Evolutionary conservation across 495 filamentous ascomycete genomes (phyloP).

Genomic region (Podospora didyma): DNA sequence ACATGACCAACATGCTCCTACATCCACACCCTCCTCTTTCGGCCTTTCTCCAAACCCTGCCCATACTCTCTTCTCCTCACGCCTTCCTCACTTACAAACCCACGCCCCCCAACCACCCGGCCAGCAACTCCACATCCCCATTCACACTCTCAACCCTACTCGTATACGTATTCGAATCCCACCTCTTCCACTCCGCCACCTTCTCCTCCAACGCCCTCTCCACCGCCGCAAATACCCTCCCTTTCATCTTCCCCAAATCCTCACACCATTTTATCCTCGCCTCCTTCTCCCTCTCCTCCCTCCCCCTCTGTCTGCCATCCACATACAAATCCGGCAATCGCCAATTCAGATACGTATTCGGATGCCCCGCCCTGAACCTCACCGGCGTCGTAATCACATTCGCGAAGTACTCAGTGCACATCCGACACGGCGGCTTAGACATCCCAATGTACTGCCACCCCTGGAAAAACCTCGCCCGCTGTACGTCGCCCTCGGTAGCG

Average conservation of each 20-base stretch:
- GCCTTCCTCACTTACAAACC: no score
- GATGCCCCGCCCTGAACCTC: constrained; percentile 1
- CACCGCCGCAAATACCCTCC: constrained; percentile 5
- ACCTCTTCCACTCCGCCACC: constrained; percentile 1
- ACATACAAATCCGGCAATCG: constrained; percentile 9
- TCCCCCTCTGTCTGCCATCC: not conserved
- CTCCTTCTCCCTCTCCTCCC: not conserved
- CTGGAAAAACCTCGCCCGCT: constrained; percentile 18
- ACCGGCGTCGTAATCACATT: constrained; percentile 3
- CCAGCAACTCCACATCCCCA: not conserved
- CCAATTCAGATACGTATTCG: constrained; percentile 8
- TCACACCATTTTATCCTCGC: constrained; percentile 2
- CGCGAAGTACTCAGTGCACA: constrained; percentile 24
- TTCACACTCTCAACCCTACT: not conserved
- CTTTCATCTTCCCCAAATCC: constrained; percentile 1
- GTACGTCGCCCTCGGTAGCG: constrained; percentile 6
- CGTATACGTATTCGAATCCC: constrained; percentile 8
- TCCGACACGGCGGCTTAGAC: constrained; percentile 21
- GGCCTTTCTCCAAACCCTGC: no score
- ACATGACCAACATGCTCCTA: no score
- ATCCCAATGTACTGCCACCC: constrained; percentile 22
- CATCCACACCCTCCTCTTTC: no score
- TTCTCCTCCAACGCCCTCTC: constrained; percentile 3
- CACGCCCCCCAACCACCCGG: not conserved
- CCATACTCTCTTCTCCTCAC: no score